Percentiles rank a stretch among this genome's conserved stretches.
phyloP scores from a whole-genome alignment of 495 filamentous ascomycete species.

The Hyaloscypha variabilis region DNA sequence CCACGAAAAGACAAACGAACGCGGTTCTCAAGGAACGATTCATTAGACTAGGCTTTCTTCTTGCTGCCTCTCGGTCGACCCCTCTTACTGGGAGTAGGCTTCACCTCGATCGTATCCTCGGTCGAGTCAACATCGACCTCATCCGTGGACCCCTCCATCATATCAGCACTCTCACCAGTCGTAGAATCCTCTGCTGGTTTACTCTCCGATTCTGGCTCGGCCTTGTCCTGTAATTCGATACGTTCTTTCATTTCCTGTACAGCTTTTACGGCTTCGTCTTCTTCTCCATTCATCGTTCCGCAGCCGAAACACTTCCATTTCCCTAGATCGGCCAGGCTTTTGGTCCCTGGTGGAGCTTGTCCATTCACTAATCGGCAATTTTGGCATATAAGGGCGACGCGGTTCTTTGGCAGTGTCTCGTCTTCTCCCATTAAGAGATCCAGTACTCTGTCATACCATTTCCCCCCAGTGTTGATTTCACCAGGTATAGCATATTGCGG shows the following conservation, averaged over 20 bases:
- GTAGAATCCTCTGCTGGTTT: background rate
- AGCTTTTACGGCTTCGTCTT: constrained; percentile 68
- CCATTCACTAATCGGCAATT: constrained; percentile 91
- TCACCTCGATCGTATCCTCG: constrained; percentile 26
- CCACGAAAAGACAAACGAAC: background rate
- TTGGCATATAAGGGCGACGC: constrained; percentile 83
- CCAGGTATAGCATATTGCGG: constrained; percentile 26
- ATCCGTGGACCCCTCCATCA: constrained; percentile 11
- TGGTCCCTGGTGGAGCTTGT: constrained; percentile 88
- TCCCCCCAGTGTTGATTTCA: constrained; percentile 49
- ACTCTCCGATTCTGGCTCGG: constrained; percentile 14
- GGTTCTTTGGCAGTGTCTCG: constrained; percentile 88
- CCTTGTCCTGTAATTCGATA: constrained; percentile 16
- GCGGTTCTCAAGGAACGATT: background rate
- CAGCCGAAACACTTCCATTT: constrained; percentile 89
- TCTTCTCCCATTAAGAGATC: constrained; percentile 95
- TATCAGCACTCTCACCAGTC: constrained; percentile 9
- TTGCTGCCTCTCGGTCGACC: constrained; percentile 26
- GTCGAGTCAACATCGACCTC: constrained; percentile 20
- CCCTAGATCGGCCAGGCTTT: constrained; percentile 76
- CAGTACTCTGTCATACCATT: constrained; percentile 93
- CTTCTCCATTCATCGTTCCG: constrained; percentile 80
- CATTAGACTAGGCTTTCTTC: constrained; percentile 19
- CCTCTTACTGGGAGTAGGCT: constrained; percentile 20
- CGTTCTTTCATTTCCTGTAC: constrained; percentile 46